These are phyloP conservation scores for Hyphopichia burtonii DNA, from an alignment of 1,139 yeast species.

Conservation along the genomic window DNA sequence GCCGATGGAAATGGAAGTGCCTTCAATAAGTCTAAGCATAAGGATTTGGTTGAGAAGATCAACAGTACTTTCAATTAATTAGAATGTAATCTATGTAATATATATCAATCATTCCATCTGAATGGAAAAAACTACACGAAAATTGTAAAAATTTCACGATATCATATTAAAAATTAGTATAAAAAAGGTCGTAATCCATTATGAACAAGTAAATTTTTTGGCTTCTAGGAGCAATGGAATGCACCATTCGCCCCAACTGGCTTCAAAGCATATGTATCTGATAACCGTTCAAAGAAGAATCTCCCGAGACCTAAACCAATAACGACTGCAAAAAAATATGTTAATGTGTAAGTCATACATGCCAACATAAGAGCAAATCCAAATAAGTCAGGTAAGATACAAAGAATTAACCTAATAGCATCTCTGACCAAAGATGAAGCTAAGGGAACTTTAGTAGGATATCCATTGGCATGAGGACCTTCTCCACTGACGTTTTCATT, in stretches of 20 bases:
- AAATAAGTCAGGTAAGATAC: conserved; percentile 62
- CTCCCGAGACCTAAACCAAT: conserved; percentile 69
- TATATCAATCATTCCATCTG: conserved; percentile 3
- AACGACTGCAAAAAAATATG: conserved; percentile 71
- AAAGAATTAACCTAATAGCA: conserved; percentile 49
- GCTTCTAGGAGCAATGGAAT: conserved; percentile 2
- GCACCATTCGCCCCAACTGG: conserved; percentile 11
- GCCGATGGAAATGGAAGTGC: conserved; percentile 41
- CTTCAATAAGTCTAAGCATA: conserved; percentile 40
- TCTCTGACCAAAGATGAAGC: conserved; percentile 46
- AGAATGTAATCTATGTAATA: conserved; percentile 12
- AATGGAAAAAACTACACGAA: neutral
- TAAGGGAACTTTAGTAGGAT: conserved; percentile 10
- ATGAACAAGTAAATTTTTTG: no score
- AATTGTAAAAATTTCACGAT: no score
- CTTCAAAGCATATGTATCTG: conserved; percentile 16
- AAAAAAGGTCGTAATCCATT: neutral
- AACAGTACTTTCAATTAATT: conserved; percentile 4
- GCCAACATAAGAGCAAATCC: conserved; percentile 76
- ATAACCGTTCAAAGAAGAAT: conserved; percentile 60
- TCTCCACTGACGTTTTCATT: neutral
- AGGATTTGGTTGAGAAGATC: conserved; percentile 33
- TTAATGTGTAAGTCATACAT: conserved; percentile 65
- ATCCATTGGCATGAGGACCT: conserved; percentile 7
- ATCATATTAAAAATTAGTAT: no score